phyloP scores from a whole-genome alignment of 768 basidiomycete genomes.

The Trametes villosa region DNA sequence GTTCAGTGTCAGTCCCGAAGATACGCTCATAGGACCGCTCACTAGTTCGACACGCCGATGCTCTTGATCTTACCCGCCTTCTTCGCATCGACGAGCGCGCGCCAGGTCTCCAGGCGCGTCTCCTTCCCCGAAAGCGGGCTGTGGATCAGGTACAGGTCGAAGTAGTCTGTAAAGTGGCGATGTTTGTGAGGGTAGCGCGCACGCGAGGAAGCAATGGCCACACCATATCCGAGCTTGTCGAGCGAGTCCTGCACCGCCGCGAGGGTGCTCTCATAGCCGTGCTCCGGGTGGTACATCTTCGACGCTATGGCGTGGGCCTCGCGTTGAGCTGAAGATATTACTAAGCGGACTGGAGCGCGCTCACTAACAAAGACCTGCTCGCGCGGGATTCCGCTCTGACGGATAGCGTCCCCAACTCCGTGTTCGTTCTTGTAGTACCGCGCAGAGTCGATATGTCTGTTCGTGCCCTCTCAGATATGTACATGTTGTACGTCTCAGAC shows the following conservation, averaged over 20 bases:
- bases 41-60: constrained; percentile 57
- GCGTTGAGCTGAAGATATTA: constrained; percentile 1
- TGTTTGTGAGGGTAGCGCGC: no score
- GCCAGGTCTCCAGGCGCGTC: constrained; percentile 45
- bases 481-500: not conserved
- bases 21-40: constrained; percentile 1
- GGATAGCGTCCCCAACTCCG: constrained; percentile 60
- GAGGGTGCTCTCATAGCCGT: constrained; percentile 36
- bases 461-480: not conserved
- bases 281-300: constrained; percentile 60
- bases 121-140: constrained; percentile 43
- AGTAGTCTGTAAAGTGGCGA: constrained; percentile 38
- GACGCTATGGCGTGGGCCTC: constrained; percentile 49
- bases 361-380: constrained; percentile 71
- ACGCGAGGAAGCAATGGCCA: constrained; percentile 18
- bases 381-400: constrained; percentile 55
- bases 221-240: constrained; percentile 35
- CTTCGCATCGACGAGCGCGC: constrained; percentile 41
- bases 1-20: not conserved
- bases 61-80: constrained; percentile 42
- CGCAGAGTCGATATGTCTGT: constrained; percentile 77
- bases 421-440: constrained; percentile 70
- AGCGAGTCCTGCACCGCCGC: constrained; percentile 34
- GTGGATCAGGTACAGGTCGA: constrained; percentile 55
- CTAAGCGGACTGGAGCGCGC: constrained; percentile 23